Evolutionary conservation across 768 basidiomycete species (phyloP).

Genomic region (Boletellus ananas): DNA sequence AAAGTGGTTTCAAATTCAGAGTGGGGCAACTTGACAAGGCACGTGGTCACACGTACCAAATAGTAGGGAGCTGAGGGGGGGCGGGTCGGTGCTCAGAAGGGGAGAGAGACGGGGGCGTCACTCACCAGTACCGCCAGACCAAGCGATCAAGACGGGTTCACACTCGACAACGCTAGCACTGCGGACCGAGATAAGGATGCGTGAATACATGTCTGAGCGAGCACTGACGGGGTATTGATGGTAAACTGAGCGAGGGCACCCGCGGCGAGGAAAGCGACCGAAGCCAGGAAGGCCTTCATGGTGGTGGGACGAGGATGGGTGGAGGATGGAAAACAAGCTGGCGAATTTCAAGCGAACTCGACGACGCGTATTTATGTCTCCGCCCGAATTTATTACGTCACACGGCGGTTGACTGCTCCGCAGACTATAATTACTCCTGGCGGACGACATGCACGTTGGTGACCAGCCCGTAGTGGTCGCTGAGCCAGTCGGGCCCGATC

Average conservation of each 20-base stretch:
- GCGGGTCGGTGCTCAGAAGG: background rate
- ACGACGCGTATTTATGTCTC: slow-evolving; percentile 31
- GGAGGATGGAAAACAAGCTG: slow-evolving; percentile 17
- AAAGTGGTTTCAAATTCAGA: background rate
- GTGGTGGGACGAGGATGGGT: slow-evolving; percentile 18
- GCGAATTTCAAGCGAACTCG: slow-evolving; percentile 10
- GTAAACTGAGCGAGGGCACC: slow-evolving; percentile 45
- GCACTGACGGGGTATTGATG: slow-evolving; percentile 72
- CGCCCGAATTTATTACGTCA: slow-evolving; percentile 24
- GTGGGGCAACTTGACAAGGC: background rate
- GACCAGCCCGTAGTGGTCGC: slow-evolving; percentile 66
- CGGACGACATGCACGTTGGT: slow-evolving; percentile 33
- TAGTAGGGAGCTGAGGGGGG: slow-evolving; percentile 51
- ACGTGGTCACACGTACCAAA: slow-evolving; percentile 46
- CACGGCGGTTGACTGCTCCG: background rate
- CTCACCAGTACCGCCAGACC: slow-evolving; percentile 57
- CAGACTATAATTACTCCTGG: background rate
- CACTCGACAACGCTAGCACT: slow-evolving; percentile 54
- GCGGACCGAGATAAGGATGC: slow-evolving; percentile 3
- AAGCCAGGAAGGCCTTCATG: slow-evolving; percentile 46
- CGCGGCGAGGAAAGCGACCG: slow-evolving; percentile 40
- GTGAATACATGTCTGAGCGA: background rate
- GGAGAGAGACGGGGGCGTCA: background rate
- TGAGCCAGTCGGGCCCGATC: slow-evolving; percentile 47
- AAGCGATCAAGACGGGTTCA: slow-evolving; percentile 51